phyloP scores from a whole-genome alignment of 192 early-diverging fungal species.

The Coemansia sp. region DNA sequence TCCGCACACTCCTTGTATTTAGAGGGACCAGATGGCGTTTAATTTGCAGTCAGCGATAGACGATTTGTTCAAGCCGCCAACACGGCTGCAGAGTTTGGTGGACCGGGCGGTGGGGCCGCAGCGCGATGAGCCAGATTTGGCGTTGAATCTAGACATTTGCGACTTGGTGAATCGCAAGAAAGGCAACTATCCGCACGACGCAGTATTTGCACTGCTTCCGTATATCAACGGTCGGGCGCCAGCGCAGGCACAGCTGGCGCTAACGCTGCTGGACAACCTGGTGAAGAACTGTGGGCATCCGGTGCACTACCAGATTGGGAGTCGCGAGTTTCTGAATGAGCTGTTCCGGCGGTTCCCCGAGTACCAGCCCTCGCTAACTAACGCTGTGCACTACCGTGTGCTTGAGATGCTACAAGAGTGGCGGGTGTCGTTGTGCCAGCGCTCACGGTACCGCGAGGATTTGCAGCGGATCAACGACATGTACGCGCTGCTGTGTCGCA shows the following conservation, averaged over 20 bases:
- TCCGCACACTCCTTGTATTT: not conserved
- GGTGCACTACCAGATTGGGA: conserved; percentile 92
- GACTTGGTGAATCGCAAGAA: conserved; percentile 92
- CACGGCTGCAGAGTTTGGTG: conserved; percentile 54
- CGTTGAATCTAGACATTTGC: conserved; percentile 92
- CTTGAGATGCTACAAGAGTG: conserved; percentile 93
- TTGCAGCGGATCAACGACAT: conserved; percentile 94
- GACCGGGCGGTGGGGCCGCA: conserved; percentile 79
- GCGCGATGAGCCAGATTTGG: conserved; percentile 73
- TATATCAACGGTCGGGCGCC: conserved; percentile 54
- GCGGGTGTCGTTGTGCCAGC: conserved; percentile 83
- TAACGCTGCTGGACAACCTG: conserved; percentile 88
- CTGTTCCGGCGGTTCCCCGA: conserved; percentile 93
- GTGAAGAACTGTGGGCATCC: conserved; percentile 99
- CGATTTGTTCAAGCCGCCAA: conserved; percentile 50
- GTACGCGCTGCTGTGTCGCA: conserved; percentile 83
- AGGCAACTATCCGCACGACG: conserved; percentile 64
- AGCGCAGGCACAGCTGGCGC: conserved; percentile 42
- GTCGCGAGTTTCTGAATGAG: conserved; percentile 97
- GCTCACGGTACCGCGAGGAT: conserved; percentile 90
- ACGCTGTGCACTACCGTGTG: conserved; percentile 81
- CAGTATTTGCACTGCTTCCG: conserved; percentile 42
- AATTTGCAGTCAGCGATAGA: conserved; percentile 46
- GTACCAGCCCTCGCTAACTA: conserved; percentile 65
- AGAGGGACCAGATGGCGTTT: conserved; percentile 28